Base-by-base conservation (phyloP, 495 filamentous ascomycete genomes). In the Tuber brumale region DNA sequence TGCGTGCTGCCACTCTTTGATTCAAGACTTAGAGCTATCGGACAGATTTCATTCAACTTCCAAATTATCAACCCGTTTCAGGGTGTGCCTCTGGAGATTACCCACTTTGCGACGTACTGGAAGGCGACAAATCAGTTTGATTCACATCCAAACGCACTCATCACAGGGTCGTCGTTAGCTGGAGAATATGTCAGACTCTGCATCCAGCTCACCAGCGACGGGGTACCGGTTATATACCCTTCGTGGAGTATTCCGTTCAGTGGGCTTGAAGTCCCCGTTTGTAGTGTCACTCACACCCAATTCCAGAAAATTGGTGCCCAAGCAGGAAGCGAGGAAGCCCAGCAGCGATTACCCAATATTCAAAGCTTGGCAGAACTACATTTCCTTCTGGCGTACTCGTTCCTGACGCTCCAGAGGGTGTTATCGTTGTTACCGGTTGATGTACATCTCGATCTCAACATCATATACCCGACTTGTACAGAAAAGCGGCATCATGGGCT, bases 81-180 rank as follows among this genome's bases (percentile, higher is more conserved):
- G 77, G 95, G 96, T n/a, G 91, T 92, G 76, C 93, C 96, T 3
- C 85, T 98, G 51, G 96, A 98, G 83, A 97, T 99, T 73, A 96
- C 95, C 1, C 93, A 97, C 79, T 98, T 98, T 82, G 95, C 97
- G 74, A 98, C 95, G 4, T 99, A 99, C 84, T 99, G 95, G 95
- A 98, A 97, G 85, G 95, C 94, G 1, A 99, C 96, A 7, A 97
- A 93, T 81, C 93, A 96, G 76, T 86, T 94, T 69, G 93, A 97
- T 81, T 89, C 90, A 23, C 91, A 92, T 73, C 92, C 93, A 69
- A 94, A 87, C 82, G 91, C 92, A 66, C 89, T 97, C 44, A 93
- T 99, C 42, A 98, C 95, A 3, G 95, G 95, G 10, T 98, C 96
- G 42, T 97, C 95, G 84, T 84, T 99, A 76, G 93, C 93, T 41